Percentiles rank a stretch among this genome's conserved stretches.
These are phyloP conservation scores for Narthecium ossifragum DNA, from an alignment of 106 monocot genomes.

Conservation along the genomic window DNA sequence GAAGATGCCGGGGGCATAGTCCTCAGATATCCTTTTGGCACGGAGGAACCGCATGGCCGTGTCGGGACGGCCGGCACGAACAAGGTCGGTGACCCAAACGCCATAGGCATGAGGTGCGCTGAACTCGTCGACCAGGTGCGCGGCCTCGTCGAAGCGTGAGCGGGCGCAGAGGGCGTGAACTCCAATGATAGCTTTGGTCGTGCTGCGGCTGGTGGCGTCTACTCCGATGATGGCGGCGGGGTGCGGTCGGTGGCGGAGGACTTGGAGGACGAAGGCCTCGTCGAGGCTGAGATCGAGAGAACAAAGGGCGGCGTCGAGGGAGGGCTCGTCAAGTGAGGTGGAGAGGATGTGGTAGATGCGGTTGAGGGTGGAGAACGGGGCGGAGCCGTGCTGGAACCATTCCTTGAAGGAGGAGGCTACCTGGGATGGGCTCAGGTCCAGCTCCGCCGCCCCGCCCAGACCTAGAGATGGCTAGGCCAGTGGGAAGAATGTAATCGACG, in stretches of 20 bases:
- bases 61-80: slow-evolving; percentile 28
- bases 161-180: slow-evolving; percentile 44
- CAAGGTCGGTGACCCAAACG: slow-evolving; percentile 33
- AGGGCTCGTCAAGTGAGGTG: no score
- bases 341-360: no score
- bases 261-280: slow-evolving; percentile 31
- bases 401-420: slow-evolving; percentile 23
- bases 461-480: no score
- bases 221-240: no score
- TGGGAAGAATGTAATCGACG: no score
- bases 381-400: no score
- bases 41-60: slow-evolving; percentile 44
- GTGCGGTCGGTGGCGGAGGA: slow-evolving; percentile 39
- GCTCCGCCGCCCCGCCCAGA: background rate
- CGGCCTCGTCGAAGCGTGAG: slow-evolving; percentile 40
- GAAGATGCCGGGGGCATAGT: slow-evolving; percentile 27
- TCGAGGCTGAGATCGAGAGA: slow-evolving; percentile 25
- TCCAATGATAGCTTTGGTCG: slow-evolving; percentile 14
- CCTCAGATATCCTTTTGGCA: slow-evolving; percentile 40
- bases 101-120: slow-evolving; percentile 41
- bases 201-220: no score
- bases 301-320: no score
- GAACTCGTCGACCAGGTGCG: slow-evolving; percentile 44
- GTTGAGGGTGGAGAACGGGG: no score
- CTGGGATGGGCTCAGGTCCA: background rate